Evolutionary conservation across 768 basidiomycete genomes (phyloP).

Genomic region (Trametes gibbosa): DNA sequence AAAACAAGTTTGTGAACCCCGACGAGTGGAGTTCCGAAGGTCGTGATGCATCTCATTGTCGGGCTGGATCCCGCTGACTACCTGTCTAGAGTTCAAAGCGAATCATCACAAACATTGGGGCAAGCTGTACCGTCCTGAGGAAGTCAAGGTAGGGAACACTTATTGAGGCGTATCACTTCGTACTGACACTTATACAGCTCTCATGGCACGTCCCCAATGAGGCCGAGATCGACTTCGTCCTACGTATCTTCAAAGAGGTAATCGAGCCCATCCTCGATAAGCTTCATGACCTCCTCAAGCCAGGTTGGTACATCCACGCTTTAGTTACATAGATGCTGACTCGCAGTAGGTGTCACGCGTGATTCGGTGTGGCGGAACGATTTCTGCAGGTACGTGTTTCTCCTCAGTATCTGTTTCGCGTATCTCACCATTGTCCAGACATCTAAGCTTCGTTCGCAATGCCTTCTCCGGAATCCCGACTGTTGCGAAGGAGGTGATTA

Average conservation of each 20-base stretch:
- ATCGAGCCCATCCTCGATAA: conserved; percentile 58
- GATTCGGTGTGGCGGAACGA: conserved; percentile 79
- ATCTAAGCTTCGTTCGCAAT: conserved; percentile 70
- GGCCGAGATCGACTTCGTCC: conserved; percentile 72
- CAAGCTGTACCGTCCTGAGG: conserved; percentile 64
- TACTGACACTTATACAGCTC: conserved; percentile 37
- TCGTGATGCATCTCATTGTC: conserved; percentile 27
- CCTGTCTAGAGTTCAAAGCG: conserved; percentile 57
- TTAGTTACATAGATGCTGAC: background rate
- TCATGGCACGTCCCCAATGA: conserved; percentile 75
- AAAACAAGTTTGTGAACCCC: conserved; percentile 78
- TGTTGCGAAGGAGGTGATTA: conserved; percentile 51
- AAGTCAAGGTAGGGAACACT: conserved; percentile 56
- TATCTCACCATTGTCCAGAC: conserved; percentile 35
- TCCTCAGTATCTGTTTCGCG: background rate
- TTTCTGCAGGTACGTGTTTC: conserved; percentile 63
- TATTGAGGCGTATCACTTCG: background rate
- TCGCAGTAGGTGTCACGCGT: conserved; percentile 39
- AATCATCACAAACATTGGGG: conserved; percentile 81
- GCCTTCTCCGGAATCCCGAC: conserved; percentile 75
- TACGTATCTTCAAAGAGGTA: conserved; percentile 65
- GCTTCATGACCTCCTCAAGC: conserved; percentile 56
- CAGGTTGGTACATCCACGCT: conserved; percentile 36
- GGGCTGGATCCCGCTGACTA: background rate
- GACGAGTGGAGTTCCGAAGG: conserved; percentile 74